A percentile compares a stretch with the other conserved stretches of the same genome.
These are phyloP conservation scores for Dictyophora rubrovolvata DNA, from an alignment of 768 basidiomycete genomes.

Conservation along the genomic window DNA sequence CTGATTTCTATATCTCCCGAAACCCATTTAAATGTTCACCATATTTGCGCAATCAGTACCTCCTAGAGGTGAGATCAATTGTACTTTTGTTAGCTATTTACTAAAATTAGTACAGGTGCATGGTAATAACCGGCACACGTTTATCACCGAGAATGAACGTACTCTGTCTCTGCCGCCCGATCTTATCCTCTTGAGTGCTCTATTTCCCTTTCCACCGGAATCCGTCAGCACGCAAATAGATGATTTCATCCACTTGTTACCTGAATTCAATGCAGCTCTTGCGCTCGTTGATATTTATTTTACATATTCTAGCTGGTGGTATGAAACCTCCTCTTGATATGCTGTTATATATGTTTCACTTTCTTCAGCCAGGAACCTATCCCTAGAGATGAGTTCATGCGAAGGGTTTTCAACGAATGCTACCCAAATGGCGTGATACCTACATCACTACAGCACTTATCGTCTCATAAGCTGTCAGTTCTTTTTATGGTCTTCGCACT, in stretches of 20 bases:
- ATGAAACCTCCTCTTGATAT: constrained; percentile 26
- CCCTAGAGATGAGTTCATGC: constrained; percentile 30
- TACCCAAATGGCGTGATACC: constrained; percentile 1
- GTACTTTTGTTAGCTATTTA: not conserved
- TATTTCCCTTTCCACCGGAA: constrained; percentile 9
- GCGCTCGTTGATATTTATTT: constrained; percentile 35
- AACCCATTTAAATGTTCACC: not conserved
- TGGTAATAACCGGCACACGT: not conserved
- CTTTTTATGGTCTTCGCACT: constrained; percentile 57
- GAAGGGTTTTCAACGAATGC: constrained; percentile 14
- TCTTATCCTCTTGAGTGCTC: constrained; percentile 2
- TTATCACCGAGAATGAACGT: not conserved
- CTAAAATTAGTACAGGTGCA: not conserved
- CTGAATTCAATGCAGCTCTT: constrained; percentile 28
- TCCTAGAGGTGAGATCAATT: not conserved
- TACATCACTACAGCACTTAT: constrained; percentile 4
- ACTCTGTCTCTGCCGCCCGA: constrained; percentile 4
- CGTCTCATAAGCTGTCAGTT: constrained; percentile 45
- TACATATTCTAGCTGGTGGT: constrained; percentile 30
- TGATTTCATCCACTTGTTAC: constrained; percentile 25
- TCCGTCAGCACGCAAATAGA: constrained; percentile 3
- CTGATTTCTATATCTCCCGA: not conserved
- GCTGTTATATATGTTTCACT: not conserved
- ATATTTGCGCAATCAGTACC: constrained; percentile 1
- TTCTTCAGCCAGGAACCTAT: constrained; percentile 36